These are phyloP conservation scores for Mucor racemosus DNA, from an alignment of 371 early-diverging fungal species.

Conservation along the genomic window DNA sequence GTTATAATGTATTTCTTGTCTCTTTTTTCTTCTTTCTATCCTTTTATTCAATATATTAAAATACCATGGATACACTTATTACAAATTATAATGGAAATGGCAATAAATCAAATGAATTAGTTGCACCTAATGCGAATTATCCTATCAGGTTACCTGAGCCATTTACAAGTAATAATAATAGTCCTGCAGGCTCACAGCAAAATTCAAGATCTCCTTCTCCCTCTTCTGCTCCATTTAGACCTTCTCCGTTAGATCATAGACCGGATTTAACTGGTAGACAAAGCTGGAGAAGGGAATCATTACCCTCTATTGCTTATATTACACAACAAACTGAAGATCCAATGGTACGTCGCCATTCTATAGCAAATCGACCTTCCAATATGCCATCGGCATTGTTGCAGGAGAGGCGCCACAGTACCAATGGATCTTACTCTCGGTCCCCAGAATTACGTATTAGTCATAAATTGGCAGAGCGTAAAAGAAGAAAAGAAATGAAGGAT, in stretches of 20 bases:
- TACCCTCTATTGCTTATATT: slow-evolving; percentile 32
- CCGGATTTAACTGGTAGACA: slow-evolving; percentile 34
- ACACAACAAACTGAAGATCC: slow-evolving; percentile 12
- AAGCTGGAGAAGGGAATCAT: slow-evolving; percentile 24
- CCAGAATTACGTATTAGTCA: slow-evolving; percentile 68
- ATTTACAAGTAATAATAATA: neutral
- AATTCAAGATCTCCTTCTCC: slow-evolving; percentile 23
- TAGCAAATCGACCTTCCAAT: slow-evolving; percentile 15
- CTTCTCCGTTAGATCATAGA: slow-evolving; percentile 36
- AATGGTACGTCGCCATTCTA: slow-evolving; percentile 19
- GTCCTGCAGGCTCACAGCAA: slow-evolving; percentile 13
- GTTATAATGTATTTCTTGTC: neutral
- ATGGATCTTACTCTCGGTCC: slow-evolving; percentile 59
- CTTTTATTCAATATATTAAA: neutral
- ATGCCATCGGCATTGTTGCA: slow-evolving; percentile 12
- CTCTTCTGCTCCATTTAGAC: slow-evolving; percentile 17
- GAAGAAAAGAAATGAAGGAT: slow-evolving; percentile 81
- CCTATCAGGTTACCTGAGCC: neutral
- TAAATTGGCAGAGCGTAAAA: slow-evolving; percentile 78
- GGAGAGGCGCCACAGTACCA: slow-evolving; percentile 23
- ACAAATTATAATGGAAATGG: neutral
- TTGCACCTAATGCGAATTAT: neutral
- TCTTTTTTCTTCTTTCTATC: neutral
- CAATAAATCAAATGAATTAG: neutral
- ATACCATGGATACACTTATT: neutral